These are phyloP conservation scores for Agaricus blazei DNA, from an alignment of 768 basidiomycete genomes.

Conservation along the genomic window DNA sequence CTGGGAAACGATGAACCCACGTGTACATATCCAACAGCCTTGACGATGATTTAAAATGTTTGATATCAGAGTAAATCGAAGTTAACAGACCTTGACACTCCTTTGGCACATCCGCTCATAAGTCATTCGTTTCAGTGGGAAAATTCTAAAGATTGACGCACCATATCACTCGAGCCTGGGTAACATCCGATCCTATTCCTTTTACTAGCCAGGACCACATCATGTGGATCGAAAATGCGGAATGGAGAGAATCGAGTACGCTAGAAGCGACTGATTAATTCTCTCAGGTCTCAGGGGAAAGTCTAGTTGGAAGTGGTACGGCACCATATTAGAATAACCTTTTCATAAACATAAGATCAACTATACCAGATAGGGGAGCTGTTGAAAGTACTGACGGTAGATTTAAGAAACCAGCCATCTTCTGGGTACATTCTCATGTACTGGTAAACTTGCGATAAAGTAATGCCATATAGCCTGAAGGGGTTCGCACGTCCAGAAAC, in stretches of 20 bases:
- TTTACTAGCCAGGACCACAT: conserved; percentile 9
- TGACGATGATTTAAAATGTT: background rate
- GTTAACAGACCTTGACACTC: conserved; percentile 8
- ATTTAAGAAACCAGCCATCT: background rate
- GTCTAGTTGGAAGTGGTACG: background rate
- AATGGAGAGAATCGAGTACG: conserved; percentile 5
- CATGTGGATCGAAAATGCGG: conserved; percentile 10
- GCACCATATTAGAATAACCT: conserved; percentile 9
- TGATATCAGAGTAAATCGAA: background rate
- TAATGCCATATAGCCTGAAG: conserved; percentile 5
- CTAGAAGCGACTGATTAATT: background rate
- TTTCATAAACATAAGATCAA: background rate
- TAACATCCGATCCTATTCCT: conserved; percentile 1
- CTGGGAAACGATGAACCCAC: background rate
- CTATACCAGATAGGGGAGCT: background rate
- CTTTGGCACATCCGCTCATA: background rate
- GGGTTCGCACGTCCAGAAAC: background rate
- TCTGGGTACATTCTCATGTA: conserved; percentile 8
- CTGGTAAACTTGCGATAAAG: conserved; percentile 7
- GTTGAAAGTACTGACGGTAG: background rate
- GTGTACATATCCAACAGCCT: conserved; percentile 8
- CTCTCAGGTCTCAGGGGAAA: too few relatives aligned
- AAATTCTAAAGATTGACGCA: background rate
- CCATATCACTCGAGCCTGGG: conserved; percentile 3
- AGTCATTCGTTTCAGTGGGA: background rate